phyloP scores from a whole-genome alignment of 352 stramenopile genomes.

The Globisporangium alternatum region DNA sequence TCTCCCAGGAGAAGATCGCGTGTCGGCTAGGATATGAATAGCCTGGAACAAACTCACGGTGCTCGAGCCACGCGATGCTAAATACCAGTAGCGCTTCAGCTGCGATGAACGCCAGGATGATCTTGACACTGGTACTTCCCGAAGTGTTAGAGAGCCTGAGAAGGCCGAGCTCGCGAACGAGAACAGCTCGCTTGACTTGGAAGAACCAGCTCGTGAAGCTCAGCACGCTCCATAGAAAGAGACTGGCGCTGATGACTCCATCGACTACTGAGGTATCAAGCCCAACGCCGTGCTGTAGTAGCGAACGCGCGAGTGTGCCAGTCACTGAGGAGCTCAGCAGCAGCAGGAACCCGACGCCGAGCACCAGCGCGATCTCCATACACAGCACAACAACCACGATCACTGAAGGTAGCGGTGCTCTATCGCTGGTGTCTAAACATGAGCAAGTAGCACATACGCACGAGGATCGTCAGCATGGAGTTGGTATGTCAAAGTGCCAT shows the following conservation, averaged over 20 bases:
- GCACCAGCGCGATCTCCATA: slow-evolving; percentile 38
- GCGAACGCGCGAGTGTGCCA: slow-evolving; percentile 15
- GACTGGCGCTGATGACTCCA: slow-evolving; percentile 14
- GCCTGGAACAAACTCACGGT: background rate
- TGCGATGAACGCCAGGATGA: background rate
- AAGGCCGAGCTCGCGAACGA: slow-evolving; percentile 1
- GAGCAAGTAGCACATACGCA: background rate
- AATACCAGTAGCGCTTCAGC: background rate
- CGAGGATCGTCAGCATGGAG: background rate
- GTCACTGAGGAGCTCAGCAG: slow-evolving; percentile 24
- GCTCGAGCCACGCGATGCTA: slow-evolving; percentile 5
- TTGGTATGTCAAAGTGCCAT: background rate
- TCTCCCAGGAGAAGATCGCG: slow-evolving; percentile 24
- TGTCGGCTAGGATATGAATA: slow-evolving; percentile 3
- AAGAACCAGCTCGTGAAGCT: slow-evolving; percentile 38
- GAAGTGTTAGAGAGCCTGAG: background rate
- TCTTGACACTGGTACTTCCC: background rate
- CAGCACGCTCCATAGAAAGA: slow-evolving; percentile 31
- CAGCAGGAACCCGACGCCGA: slow-evolving; percentile 33
- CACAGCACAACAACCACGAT: slow-evolving; percentile 32
- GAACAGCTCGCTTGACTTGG: background rate
- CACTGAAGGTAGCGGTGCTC: slow-evolving; percentile 9
- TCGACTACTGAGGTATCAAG: background rate
- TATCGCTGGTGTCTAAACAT: background rate
- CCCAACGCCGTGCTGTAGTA: slow-evolving; percentile 15